Evolutionary conservation across 2,329 filamentous ascomycete genomes (phyloP), one percentile per base, ranked within the genome.

Genomic region (Colletotrichum noveboracense): DNA sequence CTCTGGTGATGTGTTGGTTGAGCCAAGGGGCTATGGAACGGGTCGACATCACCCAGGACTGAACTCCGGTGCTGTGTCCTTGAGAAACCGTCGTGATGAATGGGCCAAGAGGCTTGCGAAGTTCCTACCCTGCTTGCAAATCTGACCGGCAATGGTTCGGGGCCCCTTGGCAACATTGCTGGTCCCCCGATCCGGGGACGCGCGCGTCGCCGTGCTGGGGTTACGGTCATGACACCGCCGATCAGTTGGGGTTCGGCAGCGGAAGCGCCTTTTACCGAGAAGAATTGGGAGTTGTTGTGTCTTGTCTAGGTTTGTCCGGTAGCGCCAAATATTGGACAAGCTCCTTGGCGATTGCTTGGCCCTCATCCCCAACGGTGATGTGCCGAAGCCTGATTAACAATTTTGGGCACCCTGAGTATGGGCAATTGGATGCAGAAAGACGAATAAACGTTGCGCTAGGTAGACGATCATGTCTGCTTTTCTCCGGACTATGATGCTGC

Each of bases 331-430:
- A 65, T 65, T 26, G 58, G 28, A 24, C 32, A 65, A 71, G 71
- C 66, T 36, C 66, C 71, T 74, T 65, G 71, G 71, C 71, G 28
- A 13, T 9, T 16, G 26, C 71, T 74, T 58, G 66, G 48, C 56
- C 8, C 26, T 30, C 43, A 5, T 30, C 24, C 56, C 24, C 56
- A 38, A 30, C 55, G 30, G n/a, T 26, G 30, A 56, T 43, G 43
- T 68, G 48, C 43, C 58, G 24, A 28, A 48, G 16, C 36, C 43
- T n/a, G 24, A 18, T 21, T 70, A 34, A 18, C 16, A 38, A 7
- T 3, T 52, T n/a, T 36, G 16, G 34, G 14, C 32, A 43, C 61
- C 6, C 10, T 3, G 43, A 14, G 21, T 43, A 12, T 21, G 61
- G 7, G 0, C 32, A 5, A 24, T 12, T 64, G 24, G 10, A n/a